Conservation (phyloP, 2,329 filamentous ascomycete species). For the Xylaria sp. region DNA sequence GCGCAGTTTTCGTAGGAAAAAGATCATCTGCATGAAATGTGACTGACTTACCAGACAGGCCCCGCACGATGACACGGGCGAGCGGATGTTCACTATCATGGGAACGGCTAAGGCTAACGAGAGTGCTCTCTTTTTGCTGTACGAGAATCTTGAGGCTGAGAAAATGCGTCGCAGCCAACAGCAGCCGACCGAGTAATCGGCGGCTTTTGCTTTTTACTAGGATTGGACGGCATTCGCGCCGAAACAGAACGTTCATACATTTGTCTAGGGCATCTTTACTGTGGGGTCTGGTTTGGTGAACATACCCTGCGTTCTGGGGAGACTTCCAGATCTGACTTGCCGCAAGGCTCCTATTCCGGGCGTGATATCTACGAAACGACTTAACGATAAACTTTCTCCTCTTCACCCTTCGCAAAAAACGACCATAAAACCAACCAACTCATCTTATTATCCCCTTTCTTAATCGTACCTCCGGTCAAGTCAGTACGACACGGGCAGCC, state of each 20-base stretch:
- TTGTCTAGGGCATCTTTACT: constrained; percentile 53
- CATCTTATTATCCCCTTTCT: constrained; percentile 45
- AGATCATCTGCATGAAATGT: not conserved
- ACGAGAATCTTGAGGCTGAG: constrained; percentile 98
- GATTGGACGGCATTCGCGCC: constrained; percentile 41
- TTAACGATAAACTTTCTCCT: constrained; percentile 52
- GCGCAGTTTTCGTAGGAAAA: not conserved
- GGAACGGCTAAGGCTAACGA: constrained; percentile 94
- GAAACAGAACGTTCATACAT: constrained; percentile 51
- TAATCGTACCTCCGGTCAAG: constrained; percentile 43
- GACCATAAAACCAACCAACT: constrained; percentile 45
- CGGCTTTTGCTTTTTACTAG: constrained; percentile 25
- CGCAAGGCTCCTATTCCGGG: constrained; percentile 66
- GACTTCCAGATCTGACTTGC: constrained; percentile 70
- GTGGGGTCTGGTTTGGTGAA: constrained; percentile 62
- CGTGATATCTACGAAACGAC: constrained; percentile 58
- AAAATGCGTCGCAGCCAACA: constrained; percentile 97
- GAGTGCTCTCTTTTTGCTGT: constrained; percentile 93
- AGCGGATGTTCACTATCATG: constrained; percentile 99
- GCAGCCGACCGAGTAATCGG: constrained; percentile 62
- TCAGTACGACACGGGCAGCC: constrained; percentile 43
- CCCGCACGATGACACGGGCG: constrained; percentile 95
- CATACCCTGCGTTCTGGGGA: constrained; percentile 58
- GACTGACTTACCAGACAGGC: constrained; percentile 60
- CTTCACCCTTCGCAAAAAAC: constrained; percentile 38